Conservation (phyloP, 495 filamentous ascomycete species). For the Tuber magnatum region DNA sequence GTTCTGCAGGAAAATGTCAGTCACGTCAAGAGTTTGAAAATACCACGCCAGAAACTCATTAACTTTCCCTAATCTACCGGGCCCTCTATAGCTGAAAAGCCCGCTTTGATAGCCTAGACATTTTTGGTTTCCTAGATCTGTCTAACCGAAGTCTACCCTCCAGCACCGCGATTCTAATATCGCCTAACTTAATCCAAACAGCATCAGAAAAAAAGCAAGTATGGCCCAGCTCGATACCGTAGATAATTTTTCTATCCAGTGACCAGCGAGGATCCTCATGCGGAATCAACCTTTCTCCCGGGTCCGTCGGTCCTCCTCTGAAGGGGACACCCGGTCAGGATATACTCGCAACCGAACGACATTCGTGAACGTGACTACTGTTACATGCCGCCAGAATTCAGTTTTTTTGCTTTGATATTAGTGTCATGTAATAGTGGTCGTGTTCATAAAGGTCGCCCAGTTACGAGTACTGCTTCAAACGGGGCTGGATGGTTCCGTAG, state of each 20-base stretch:
- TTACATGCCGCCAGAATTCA: too few species aligned
- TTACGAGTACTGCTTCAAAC: background rate
- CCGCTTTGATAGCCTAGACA: background rate
- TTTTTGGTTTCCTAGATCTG: background rate
- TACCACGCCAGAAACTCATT: background rate
- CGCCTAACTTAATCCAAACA: background rate
- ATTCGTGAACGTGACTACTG: too few species aligned
- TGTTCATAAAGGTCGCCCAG: too few species aligned
- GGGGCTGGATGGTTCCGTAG: background rate
- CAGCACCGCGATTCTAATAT: background rate
- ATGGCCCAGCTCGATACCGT: background rate
- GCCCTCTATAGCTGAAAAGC: background rate
- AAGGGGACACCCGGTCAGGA: background rate
- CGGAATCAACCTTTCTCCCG: background rate
- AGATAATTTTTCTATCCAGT: background rate
- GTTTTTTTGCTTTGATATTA: too few species aligned
- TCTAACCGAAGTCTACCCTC: background rate
- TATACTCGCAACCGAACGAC: background rate
- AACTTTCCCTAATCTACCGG: background rate
- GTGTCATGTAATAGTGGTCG: too few species aligned
- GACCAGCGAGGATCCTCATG: background rate
- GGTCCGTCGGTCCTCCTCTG: background rate
- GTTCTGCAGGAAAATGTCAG: background rate
- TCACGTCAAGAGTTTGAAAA: background rate
- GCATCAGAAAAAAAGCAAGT: background rate